Evolutionary conservation across 352 stramenopile genomes (phyloP).

Genomic region (Pythium periplocum): DNA sequence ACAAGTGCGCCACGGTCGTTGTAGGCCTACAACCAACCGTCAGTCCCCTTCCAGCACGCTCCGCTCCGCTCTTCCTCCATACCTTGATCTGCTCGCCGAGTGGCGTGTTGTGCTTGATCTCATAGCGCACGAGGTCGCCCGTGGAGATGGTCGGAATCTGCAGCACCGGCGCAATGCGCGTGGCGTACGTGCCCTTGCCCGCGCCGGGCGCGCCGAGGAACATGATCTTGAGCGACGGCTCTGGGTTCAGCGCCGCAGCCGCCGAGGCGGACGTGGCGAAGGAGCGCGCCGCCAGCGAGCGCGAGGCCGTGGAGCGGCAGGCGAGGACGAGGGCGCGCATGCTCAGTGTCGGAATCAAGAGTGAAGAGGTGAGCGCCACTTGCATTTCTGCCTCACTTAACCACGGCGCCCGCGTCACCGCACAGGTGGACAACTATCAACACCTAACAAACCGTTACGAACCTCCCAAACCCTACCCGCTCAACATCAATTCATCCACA

Average conservation of each 20-base stretch:
- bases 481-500: too few species aligned
- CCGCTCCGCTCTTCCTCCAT: not conserved
- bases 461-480: too few species aligned
- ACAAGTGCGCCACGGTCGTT: slow-evolving; percentile 80
- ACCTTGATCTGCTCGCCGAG: slow-evolving; percentile 79
- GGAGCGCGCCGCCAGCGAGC: slow-evolving; percentile 3
- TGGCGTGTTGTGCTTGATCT: slow-evolving; percentile 78
- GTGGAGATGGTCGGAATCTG: slow-evolving; percentile 88
- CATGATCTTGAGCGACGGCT: slow-evolving; percentile 76
- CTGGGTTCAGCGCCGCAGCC: slow-evolving; percentile 1
- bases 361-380: too few species aligned
- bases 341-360: not conserved
- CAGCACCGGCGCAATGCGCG: slow-evolving; percentile 79
- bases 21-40: slow-evolving; percentile 24
- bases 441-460: too few species aligned
- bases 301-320: slow-evolving; percentile 2
- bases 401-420: too few species aligned
- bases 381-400: too few species aligned
- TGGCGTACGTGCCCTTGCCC: slow-evolving; percentile 89
- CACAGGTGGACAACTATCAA: too few species aligned
- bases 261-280: slow-evolving; percentile 8
- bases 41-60: not conserved
- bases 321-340: not conserved
- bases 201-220: slow-evolving; percentile 87
- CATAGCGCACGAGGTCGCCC: slow-evolving; percentile 82